Evolutionary conservation across 1,284 basidiomycete genomes (phyloP), one percentile per base, ranked within the genome.

Genomic region (Sutorius eximius): DNA sequence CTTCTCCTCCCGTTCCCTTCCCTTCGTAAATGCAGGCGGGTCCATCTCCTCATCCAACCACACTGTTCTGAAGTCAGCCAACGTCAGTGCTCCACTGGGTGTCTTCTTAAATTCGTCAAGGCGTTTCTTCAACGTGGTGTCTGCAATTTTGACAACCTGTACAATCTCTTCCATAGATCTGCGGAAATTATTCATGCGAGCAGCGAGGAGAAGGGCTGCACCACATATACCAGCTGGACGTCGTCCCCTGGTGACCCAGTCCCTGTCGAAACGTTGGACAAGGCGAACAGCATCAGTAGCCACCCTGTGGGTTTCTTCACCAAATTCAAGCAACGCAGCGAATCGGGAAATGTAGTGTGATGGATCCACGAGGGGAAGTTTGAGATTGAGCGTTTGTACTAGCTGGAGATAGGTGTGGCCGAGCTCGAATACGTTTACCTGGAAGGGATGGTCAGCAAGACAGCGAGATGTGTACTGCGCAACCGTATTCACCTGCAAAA

Each of bases 371-470:
- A 95, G 84, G 0, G 92, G 92, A 9, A 97, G 81, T 40, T 83
- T 83, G n/a, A 99, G 81, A 61, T 92, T 89, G 57, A 99, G 86
- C 0, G 88, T 89, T 65, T 92, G 88, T 6, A 98, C 87, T 27
- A 99, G 87, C 69, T 97, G 93, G 47, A 99, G 86, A 68, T 98
- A 99, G 1, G 92, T 96, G 53, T 95, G 89, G 0, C 97, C 97
- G 24, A 99, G 88, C 66, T 95, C 93, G 66, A 98, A 99, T 9
- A 99, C 97, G 67, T 99, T 99, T 62, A 98, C 93, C 92, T 96
- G 45, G 45, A 42, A 52, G 32, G 49, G 50, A 47, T 16, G 50
- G 52, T 58, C 27, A 50, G 12, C 37, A 32, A 37, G 9, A 20
- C 27, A 45, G 47, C 3, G 5, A 36, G 2, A 46, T 13, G 3